Evolutionary conservation across 2,329 filamentous ascomycete species (phyloP).

Genomic region (Aspergillus uvarum): DNA sequence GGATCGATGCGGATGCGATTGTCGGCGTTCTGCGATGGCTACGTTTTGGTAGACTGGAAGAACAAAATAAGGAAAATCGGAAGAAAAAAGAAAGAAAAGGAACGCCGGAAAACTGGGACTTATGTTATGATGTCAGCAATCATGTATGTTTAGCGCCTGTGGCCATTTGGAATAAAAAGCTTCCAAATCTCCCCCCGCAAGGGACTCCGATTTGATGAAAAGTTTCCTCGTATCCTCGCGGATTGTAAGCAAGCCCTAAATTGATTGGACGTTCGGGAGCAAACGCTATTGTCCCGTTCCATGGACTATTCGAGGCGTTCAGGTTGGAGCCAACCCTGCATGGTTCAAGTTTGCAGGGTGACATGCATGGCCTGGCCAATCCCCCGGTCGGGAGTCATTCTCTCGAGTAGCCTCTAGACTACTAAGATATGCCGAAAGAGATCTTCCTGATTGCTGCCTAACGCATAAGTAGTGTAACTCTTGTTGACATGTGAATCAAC

Average conservation of each 20-base stretch:
- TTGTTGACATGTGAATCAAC: no score
- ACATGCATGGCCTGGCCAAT: not conserved
- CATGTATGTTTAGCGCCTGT: conserved; percentile 19
- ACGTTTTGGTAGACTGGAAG: not conserved
- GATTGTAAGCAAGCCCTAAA: not conserved
- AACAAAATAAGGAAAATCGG: conserved; percentile 3
- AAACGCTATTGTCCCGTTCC: not conserved
- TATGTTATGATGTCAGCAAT: conserved; percentile 16
- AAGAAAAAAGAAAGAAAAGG: conserved; percentile 2
- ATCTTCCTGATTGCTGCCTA: not conserved
- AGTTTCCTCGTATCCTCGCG: not conserved
- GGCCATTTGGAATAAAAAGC: conserved; percentile 4
- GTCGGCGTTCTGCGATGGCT: not conserved
- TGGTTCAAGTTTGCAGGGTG: not conserved
- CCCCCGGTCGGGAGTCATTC: not conserved
- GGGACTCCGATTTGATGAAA: conserved; percentile 1
- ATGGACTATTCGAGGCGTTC: not conserved
- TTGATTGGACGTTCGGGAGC: not conserved
- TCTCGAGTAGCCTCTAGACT: no score
- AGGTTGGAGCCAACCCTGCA: not conserved
- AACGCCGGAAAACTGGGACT: conserved; percentile 6
- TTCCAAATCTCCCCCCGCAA: conserved; percentile 6
- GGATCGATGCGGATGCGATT: conserved; percentile 1
- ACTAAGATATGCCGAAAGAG: not conserved
- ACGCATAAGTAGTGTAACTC: not conserved